These are phyloP conservation scores for Colletotrichum lini DNA, from an alignment of 2,329 filamentous ascomycete species.

Conservation along the genomic window DNA sequence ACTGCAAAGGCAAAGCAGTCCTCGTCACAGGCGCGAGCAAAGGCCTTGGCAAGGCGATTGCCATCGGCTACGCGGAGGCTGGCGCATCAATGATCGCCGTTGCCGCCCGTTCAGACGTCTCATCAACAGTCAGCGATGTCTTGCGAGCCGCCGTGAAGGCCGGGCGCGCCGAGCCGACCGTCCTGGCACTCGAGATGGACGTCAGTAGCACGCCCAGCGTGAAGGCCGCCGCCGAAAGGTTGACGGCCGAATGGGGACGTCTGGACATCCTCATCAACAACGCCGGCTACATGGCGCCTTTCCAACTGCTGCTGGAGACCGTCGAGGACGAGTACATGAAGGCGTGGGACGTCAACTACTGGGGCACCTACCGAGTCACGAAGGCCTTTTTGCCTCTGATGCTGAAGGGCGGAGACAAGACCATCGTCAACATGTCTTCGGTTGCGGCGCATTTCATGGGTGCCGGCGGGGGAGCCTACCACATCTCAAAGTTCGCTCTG, in stretches of 20 bases:
- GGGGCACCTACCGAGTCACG: constrained; percentile 61
- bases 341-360: constrained; percentile 66
- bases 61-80: constrained; percentile 69
- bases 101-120: constrained; percentile 64
- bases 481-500: constrained; percentile 64
- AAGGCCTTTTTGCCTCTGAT: constrained; percentile 65
- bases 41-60: constrained; percentile 68
- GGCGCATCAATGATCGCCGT: constrained; percentile 67
- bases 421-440: constrained; percentile 63
- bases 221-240: constrained; percentile 46
- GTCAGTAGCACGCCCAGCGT: constrained; percentile 53
- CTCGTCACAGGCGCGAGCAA: constrained; percentile 70
- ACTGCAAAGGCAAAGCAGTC: constrained; percentile 56
- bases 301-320: constrained; percentile 48
- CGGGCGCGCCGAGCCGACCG: constrained; percentile 52
- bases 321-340: constrained; percentile 61
- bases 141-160: constrained; percentile 51
- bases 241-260: constrained; percentile 49
- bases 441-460: constrained; percentile 56
- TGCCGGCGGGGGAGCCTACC: constrained; percentile 59
- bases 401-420: constrained; percentile 53
- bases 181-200: constrained; percentile 59
- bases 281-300: constrained; percentile 58
- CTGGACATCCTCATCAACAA: constrained; percentile 62
- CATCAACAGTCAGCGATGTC: constrained; percentile 53